Evolutionary conservation across 306 rosid genomes (phyloP), one percentile per base, ranked within the genome.

Genomic region (Dryas alaskensis): DNA sequence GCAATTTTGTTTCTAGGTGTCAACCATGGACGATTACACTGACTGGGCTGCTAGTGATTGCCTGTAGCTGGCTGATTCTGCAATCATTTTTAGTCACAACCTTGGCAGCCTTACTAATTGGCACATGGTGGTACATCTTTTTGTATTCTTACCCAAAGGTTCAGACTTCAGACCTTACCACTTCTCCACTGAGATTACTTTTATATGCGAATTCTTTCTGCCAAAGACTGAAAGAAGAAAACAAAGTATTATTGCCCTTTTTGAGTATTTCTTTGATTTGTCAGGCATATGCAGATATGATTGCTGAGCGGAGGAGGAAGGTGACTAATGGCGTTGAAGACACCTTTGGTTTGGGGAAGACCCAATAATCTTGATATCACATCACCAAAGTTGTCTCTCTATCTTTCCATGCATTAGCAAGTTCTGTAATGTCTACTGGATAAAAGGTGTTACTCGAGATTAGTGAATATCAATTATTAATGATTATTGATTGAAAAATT

Each of bases 131-230:
- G 96, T 94, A 84, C 81, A 86, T 91, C 76, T 93, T 93, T 75
- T 84, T 91, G 44, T 89, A 88, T 75, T 86, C 97, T 65, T 93
- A 91, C 80, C 98, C 98, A 6, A 89, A 89, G 96, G 98, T 92
- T 7, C 19, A 10, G 37, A 31, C 37, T 22, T 22, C 5, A 5
- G 54, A 50, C 16, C 49, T 13, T 50, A 16, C 22, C 17, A 60
- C 31, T 47, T 73, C 10, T 17, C 5, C 3, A 27, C 17, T 31
- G 37, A 31, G 37, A 31, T 31, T 31, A 31, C 10, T 8, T 16
- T 60, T 16, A 3, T 17, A 3, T 37, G 39, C 27, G 3, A 1
- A 31, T 31, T 31, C 37, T 31, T 61, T 10, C 12, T 46, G 14
- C 27, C 49, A 13, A 3, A 72, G 27, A 73, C 37, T 31, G 37